Percentiles rank a stretch among this genome's conserved stretches.
These are phyloP conservation scores for Trypanosoma lewisi DNA, from an alignment of 208 protist genomes.

Conservation along the genomic window DNA sequence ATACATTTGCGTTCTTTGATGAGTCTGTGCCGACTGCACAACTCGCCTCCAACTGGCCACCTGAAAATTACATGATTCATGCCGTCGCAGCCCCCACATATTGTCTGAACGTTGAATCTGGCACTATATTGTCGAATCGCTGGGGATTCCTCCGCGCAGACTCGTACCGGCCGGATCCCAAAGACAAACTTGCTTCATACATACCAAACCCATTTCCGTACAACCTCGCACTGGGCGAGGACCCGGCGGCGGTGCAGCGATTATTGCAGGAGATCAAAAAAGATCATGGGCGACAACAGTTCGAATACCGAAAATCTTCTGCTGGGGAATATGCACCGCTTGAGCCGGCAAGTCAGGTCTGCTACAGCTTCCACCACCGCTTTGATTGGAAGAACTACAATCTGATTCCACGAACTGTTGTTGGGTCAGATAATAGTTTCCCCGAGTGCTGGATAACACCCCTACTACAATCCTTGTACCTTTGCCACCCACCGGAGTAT, in stretches of 20 bases:
- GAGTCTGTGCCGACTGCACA: conserved; percentile 30
- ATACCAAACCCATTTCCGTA: conserved; percentile 87
- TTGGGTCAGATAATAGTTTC: conserved; percentile 88
- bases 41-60: conserved; percentile 84
- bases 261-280: conserved; percentile 76
- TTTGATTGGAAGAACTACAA: conserved; percentile 85
- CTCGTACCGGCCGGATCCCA: conserved; percentile 78
- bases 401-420: conserved; percentile 66
- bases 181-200: conserved; percentile 75
- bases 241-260: conserved; percentile 71
- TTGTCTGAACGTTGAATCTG: conserved; percentile 61
- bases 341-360: conserved; percentile 79
- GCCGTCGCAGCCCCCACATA: conserved; percentile 72
- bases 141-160: conserved; percentile 79
- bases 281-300: conserved; percentile 71
- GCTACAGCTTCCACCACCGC: conserved; percentile 79
- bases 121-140: conserved; percentile 52
- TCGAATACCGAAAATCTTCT: conserved; percentile 39
- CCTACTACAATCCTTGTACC: conserved; percentile 81
- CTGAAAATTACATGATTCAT: conserved; percentile 88
- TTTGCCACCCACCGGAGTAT: conserved; percentile 80
- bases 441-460: conserved; percentile 88
- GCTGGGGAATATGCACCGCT: conserved; percentile 68
- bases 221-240: conserved; percentile 76
- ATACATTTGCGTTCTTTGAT: conserved; percentile 67